Evolutionary conservation across 2,329 filamentous ascomycete genomes (phyloP), one percentile per base, ranked within the genome.

Genomic region (Xylaria sp.): DNA sequence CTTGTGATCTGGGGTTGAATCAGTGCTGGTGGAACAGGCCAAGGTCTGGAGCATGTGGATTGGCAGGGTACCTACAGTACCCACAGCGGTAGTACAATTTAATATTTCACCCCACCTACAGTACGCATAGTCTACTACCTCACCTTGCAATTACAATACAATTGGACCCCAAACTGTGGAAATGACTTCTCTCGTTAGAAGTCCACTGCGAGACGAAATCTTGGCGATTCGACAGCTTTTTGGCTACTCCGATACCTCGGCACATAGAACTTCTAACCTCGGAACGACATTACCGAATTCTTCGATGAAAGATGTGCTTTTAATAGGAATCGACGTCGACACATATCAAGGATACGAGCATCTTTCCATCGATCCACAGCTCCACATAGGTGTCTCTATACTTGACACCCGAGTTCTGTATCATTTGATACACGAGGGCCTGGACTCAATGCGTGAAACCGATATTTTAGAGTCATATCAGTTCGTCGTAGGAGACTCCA

Each of bases 271-370:
- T 8, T 60, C 32, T 13, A 55, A 50, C 59, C 54, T 69, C 44
- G 59, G 67, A 60, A 59, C 35, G 1, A 66, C 44, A 42, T 60
- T 68, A 60, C 48, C 58, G 29, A 60, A 60, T 57, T 69, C 63
- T 48, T 63, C 40, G 44, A 69, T 69, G 54, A 69, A 60, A 57
- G 63, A 69, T 69, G 63, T 69, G 27, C 67, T 69, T 63, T 55
- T 69, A 27, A 51, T 69, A 66, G 44, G 63, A 60, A 66, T 69
- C 40, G 63, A 69, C 54, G 48, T 69, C n/a, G 63, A 69, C 54
- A 66, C 63, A 54, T 69, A 51, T 51, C 59, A 69, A 60, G 59
- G 63, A 48, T 69, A 66, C 47, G 54, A 66, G 67, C 67, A 47
- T 50, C 63, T 66, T 55, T 12, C 44, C 40, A 47, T 5, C 37